Evolutionary conservation across 1,284 basidiomycete species (phyloP).

Genomic region (Rhodotorula sp.): DNA sequence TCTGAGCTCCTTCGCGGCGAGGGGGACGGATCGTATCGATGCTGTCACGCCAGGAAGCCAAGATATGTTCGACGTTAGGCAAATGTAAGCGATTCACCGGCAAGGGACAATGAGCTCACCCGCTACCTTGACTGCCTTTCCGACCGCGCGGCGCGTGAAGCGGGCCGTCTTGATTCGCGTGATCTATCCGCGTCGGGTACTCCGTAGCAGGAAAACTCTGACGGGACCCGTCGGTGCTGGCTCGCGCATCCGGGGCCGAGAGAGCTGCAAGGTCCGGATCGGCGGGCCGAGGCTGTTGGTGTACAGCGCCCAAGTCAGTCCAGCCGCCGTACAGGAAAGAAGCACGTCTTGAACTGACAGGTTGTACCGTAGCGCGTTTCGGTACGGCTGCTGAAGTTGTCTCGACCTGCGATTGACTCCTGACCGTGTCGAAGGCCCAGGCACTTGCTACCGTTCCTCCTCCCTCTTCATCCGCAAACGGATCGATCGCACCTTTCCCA

Average conservation of each 20-base stretch:
- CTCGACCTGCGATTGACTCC: conserved; percentile 59
- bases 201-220: too few relatives aligned
- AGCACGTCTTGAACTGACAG: too few relatives aligned
- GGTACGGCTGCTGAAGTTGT: not conserved
- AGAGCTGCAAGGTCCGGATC: conserved; percentile 41
- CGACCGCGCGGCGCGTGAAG: not conserved
- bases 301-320: not conserved
- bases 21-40: not conserved
- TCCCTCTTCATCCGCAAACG: conserved; percentile 6
- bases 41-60: not conserved
- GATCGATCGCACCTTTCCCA: not conserved
- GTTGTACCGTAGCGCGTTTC: conserved; percentile 9
- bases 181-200: too few relatives aligned
- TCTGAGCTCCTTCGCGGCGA: not conserved
- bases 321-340: too few relatives aligned
- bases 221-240: too few relatives aligned
- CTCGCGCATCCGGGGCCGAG: conserved; percentile 5
- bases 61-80: not conserved
- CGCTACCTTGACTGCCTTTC: not conserved
- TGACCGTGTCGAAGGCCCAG: conserved; percentile 94
- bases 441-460: conserved; percentile 71
- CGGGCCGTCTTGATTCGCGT: not conserved
- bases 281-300: conserved; percentile 22
- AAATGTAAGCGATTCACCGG: too few relatives aligned
- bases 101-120: not conserved